Base-by-base conservation (phyloP, 179 eudicot species). In the Actinidia polygama region DNA sequence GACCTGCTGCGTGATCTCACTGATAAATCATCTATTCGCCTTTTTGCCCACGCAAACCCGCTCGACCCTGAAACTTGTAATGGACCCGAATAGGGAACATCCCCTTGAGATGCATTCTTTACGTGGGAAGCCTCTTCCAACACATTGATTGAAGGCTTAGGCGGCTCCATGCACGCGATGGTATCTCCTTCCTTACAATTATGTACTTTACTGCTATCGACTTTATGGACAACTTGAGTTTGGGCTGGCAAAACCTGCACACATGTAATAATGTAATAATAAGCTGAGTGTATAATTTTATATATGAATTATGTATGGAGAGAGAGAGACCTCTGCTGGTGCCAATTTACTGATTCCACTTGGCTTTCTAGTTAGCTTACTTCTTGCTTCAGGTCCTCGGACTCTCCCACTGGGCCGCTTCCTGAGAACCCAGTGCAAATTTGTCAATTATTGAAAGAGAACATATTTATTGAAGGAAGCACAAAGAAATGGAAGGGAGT, bases 41-140 rank as follows among this genome's bases (percentile, higher is more conserved):
- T 86, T 79, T 89, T 94, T 19, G 95, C 98, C 99, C 99, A 96
- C 40, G 98, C 99, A 87, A 96, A 96, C 58, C 98, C 99, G 77
- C 99, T 95, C 53, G 99, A 95, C 24, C 91, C 94, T 40, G 98
- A 91, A 58, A 96, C 93, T 84, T 92, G 97, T 51, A 95, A 73
- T 6, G 99, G 99, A 40, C 97, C 98, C 10, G 97, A 88, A 86
- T 84, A 91, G 11, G 93, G 90, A 12, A 92, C 89, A 21, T 95
- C 98, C 23, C 92, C 98, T 83, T 95, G 98, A 66, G 98, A 96
- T 62, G 92, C 90, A 69, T 91, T 91, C 90, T 91, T 91, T 46
- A 80, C 21, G 61, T 92, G 95, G 79, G 81, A 89, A 59, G 84
- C 76, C 83, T 89, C 94, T 87, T 91, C 92, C 67, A 75, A 77